Percentiles rank a stretch among this genome's conserved stretches.
Evolutionary conservation across 352 stramenopile genomes (phyloP).

Genomic region (Pythium phragmitis): DNA sequence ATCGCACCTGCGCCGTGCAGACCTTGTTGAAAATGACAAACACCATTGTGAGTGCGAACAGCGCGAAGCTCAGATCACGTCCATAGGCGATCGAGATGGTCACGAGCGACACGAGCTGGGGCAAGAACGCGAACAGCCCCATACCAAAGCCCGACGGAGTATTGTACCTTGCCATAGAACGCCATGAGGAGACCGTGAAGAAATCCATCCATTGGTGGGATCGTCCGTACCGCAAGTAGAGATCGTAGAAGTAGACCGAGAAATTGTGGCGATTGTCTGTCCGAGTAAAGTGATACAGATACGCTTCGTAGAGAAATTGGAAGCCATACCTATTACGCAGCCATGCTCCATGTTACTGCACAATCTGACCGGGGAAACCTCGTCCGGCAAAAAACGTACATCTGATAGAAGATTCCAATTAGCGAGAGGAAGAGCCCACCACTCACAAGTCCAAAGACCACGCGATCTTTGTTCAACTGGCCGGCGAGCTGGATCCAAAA

Average conservation of each 20-base stretch:
- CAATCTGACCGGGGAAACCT: constrained; percentile 8
- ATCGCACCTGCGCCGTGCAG: constrained; percentile 75
- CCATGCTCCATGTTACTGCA: neutral
- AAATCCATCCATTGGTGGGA: neutral
- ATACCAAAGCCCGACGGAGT: constrained; percentile 73
- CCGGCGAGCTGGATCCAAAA: constrained; percentile 50
- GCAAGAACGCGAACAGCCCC: constrained; percentile 81
- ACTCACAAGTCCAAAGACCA: constrained; percentile 90
- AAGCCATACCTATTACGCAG: constrained; percentile 62
- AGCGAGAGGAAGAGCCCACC: constrained; percentile 85
- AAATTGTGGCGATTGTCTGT: constrained; percentile 99
- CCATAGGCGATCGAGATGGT: constrained; percentile 72
- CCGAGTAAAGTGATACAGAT: constrained; percentile 98
- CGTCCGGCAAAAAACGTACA: constrained; percentile 47
- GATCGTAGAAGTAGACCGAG: constrained; percentile 99
- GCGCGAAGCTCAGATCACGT: constrained; percentile 89
- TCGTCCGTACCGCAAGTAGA: constrained; percentile 90
- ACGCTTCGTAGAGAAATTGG: constrained; percentile 94
- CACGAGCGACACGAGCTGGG: constrained; percentile 75
- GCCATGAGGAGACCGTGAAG: neutral
- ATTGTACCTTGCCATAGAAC: constrained; percentile 53
- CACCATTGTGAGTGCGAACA: constrained; percentile 97
- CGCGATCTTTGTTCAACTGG: constrained; percentile 64
- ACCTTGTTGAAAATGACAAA: constrained; percentile 99
- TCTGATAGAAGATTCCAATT: constrained; percentile 79